Percentiles rank a stretch among this genome's conserved stretches.
Evolutionary conservation across 257 asterid species (phyloP).

Genomic region (Lavandula angustifolia): DNA sequence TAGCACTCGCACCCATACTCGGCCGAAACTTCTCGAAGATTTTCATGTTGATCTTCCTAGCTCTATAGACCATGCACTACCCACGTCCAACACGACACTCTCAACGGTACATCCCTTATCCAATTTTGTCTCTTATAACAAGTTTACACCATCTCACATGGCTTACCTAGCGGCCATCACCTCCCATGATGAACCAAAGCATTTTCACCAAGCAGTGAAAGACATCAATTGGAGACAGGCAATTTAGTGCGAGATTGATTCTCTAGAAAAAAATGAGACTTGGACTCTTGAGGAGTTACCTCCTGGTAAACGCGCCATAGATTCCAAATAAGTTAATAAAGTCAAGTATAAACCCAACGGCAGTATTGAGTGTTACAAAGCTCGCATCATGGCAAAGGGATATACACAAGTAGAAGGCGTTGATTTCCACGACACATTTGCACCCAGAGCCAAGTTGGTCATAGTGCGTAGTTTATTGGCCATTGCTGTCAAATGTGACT

Average conservation of each 20-base stretch:
- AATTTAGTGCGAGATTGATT: neutral
- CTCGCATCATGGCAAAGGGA: too few relatives aligned
- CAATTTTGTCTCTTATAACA: neutral
- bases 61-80: conserved; percentile 11
- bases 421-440: too few relatives aligned
- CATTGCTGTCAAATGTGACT: neutral
- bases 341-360: neutral
- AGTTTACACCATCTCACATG: neutral
- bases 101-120: conserved; percentile 1
- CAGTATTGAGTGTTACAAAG: neutral
- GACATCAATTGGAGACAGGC: neutral
- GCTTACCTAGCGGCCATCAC: conserved; percentile 12
- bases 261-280: neutral
- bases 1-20: neutral
- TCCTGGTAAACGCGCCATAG: neutral
- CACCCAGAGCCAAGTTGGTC: too few relatives aligned
- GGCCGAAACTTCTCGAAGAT: neutral
- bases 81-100: neutral
- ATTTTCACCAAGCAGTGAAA: neutral
- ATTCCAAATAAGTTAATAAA: neutral
- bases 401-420: too few relatives aligned
- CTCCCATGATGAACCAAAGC: conserved; percentile 16
- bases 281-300: neutral
- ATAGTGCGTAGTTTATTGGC: neutral
- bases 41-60: neutral